phyloP scores from a whole-genome alignment of 2,329 filamentous ascomycete genomes.

The Fusarium sp. region DNA sequence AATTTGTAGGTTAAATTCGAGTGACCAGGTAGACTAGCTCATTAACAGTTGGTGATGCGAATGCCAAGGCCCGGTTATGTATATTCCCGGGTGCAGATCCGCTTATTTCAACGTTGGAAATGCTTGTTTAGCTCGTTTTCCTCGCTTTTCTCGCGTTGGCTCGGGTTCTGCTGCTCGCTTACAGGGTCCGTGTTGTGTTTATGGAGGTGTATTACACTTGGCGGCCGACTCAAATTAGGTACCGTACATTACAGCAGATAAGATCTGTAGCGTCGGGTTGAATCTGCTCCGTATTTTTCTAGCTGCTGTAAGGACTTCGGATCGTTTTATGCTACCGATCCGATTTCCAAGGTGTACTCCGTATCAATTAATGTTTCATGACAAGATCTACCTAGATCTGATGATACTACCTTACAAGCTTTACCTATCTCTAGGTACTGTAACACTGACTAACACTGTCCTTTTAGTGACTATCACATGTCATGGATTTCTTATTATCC shows the following conservation, averaged over 20 bases:
- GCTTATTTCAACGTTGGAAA: constrained; percentile 2
- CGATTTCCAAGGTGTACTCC: neutral
- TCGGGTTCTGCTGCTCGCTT: constrained; percentile 6
- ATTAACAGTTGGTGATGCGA: neutral
- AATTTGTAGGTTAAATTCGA: constrained; percentile 6
- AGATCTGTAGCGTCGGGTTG: neutral
- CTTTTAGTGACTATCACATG: neutral
- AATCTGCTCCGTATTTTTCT: constrained; percentile 15
- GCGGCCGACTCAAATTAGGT: constrained; percentile 17
- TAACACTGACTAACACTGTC: neutral
- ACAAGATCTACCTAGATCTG: neutral
- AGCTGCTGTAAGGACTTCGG: constrained; percentile 25
- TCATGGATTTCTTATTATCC: neutral
- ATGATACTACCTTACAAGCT: neutral
- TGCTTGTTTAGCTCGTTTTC: constrained; percentile 13
- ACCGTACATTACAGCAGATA: neutral
- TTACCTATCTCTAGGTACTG: neutral
- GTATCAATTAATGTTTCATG: neutral
- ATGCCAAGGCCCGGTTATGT: constrained; percentile 12
- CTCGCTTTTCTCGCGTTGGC: constrained; percentile 16
- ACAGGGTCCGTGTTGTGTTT: neutral
- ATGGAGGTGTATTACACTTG: neutral
- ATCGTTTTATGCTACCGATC: constrained; percentile 18
- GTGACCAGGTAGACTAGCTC: neutral
- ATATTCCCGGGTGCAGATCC: constrained; percentile 24